Base-by-base conservation (phyloP, 2,329 filamentous ascomycete species). In the Nigrospora sphaerica region DNA sequence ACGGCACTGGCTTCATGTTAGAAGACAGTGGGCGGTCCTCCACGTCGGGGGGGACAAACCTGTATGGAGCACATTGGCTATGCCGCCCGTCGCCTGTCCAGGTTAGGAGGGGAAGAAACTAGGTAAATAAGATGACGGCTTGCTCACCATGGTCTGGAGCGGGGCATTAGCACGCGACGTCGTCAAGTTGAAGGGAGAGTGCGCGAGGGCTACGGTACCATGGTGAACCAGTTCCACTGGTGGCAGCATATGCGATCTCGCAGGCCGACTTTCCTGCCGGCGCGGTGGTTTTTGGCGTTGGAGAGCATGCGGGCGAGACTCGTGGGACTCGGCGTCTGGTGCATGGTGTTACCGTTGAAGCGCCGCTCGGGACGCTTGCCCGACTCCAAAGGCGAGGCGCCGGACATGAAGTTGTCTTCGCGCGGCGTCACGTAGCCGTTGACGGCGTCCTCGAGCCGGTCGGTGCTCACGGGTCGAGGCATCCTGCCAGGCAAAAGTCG, bases 161-260 rank as follows among this genome's bases (percentile, higher is more conserved):
- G 23, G 23, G 23, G 23, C 5, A 10, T 28, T 10, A 28, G 23
- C 23, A 28, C 32, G 17, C 3, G 7, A 12, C 4, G 49, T 60
- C 44, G 58, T 55, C 39, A 40, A 18, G 23, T 5, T 7, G 23
- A 6, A 5, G 23, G 5, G 23, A 28, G 23, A 9, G 23, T 9
- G 7, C 19, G 23, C n/a, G 34, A 19, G 19, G 23, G 16, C 4
- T 14, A 12, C 35, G 53, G 35, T 56, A 69, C 68, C 70, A 76
- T 75, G 18, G 86, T 88, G 57, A 90, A 92, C 74, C 83, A 92
- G 0, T 86, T 89, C 87, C 87, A 92, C 54, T 70, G 70, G 51
- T 73, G 72, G 49, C 73, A 78, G 36, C 67, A 69, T 48, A 79
- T 72, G 33, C 76, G 65, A 50, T 78, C 75, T 34, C 69, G 65